Base-by-base conservation (phyloP, 2,329 filamentous ascomycete genomes). In the Aaosphaeria pasadenensis region DNA sequence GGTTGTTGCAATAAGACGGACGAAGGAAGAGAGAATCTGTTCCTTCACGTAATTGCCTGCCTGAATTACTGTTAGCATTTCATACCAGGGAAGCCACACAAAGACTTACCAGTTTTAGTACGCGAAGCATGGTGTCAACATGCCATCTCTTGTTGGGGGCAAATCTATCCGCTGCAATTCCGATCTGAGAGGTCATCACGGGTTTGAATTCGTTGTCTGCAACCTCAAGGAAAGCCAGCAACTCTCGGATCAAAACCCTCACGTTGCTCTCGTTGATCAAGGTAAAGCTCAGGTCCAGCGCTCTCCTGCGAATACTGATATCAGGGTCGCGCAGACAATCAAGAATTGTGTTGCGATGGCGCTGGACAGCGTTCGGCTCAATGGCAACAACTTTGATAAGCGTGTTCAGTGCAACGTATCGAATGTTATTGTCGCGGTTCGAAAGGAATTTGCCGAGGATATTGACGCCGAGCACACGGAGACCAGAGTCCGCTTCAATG, bases 391-490 rank as follows among this genome's bases (percentile, higher is more conserved):
- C 94, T 73, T 96, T 97, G 74, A 96, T 95, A 43, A 99, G 77
- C 0, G 94, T 99, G 72, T 99, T 99, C 44, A 99, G 78, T 13
- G 94, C 94, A 44, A 99, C 94, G 66, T 99, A 99, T 71, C 94
- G 87, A 62, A 99, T 99, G 68, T 99, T 99, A 78, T 99, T 99
- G 73, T 99, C 94, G 60, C 92, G 86, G 76, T 99, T 99, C n/a
- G 91, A 87, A 53, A 99, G 75, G 74, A 99, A 99, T 69, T 97
- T 99, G 68, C 95, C 94, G 28, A 99, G 83, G 56, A 99, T 99
- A 68, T 99, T 99, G 59, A 99, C 94, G 63, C 94, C 94, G 29
- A 99, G 80, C 24, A 99, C 94, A 44, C 95, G 82, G 54, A 99
- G 76, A 33, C 94, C 92, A 7, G 94, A 96, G 67, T 99, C 95